Base-by-base conservation (phyloP, 371 early-diverging fungal species). In the Entomophthora muscae region DNA sequence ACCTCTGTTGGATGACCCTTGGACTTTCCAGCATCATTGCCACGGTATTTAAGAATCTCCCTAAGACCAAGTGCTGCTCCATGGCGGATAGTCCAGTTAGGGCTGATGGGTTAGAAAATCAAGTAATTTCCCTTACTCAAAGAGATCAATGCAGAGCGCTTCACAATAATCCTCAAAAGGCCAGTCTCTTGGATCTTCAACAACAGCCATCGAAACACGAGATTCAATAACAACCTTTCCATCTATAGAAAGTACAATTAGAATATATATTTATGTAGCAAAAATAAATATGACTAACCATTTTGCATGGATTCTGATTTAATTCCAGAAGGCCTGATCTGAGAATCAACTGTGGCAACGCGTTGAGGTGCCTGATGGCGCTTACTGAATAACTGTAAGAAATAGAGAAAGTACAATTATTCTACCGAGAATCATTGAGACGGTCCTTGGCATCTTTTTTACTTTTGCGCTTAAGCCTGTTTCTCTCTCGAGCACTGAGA, bases 51-150 rank as follows among this genome's bases (percentile, higher is more conserved):
- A 32, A 96, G 66, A 27, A 96, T 78, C 63, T 88, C 90, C 17
- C 94, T 84, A 32, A 98, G 70, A 0, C 95, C 98, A 67, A 96
- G 84, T 2, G 89, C 94, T 1, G 98, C 96, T 31, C 98, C 98
- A 67, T 98, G 98, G 3, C 98, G 81, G 23, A 90, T 79, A 66
- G 93, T 92, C 98, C 98, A 98, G n/a, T 73, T 63, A 0, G 92
- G 85, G 63, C 71, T 68, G 57, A 21, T 33, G n/a, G 42, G 42
- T 10, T 42, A 10, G 10, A 54, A 62, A 58, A 30, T 53, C 22
- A 22, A 23, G 21, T 24, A 62, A 22, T 12, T 24, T 23, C 1
- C 59, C 67, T 57, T 61, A 66, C 65, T 90, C 88, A 68, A 94
- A 93, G 52, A 98, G 76, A 72, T 95, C 93, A 67, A 91, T 76